Evolutionary conservation across 2,329 filamentous ascomycete genomes (phyloP), one percentile per base, ranked within the genome.

Genomic region (Cadophora sp.): DNA sequence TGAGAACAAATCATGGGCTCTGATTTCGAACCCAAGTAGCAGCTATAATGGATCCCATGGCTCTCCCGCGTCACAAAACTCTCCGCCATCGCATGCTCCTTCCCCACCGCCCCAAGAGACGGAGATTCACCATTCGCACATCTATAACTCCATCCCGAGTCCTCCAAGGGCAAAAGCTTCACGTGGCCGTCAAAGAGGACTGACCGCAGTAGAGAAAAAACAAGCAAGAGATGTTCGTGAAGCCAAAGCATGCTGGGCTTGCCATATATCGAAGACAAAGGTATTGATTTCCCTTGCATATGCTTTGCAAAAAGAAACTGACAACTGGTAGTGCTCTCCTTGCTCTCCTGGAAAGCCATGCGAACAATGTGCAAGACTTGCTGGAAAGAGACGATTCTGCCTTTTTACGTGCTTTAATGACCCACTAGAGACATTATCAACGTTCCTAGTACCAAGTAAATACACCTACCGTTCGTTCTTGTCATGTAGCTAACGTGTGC

Each of bases 221-320:
- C 72, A 77, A 65, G 73, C 74, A 27, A 67, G 73, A 20, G 72
- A 76, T 64, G 75, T 77, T 20, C 68, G 75, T 20, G 72, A 77
- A 41, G 73, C 73, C 4, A 73, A 74, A 58, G 75, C 75, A 39
- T 77, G 75, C 60, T 77, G 75, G 75, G 73, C 74, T 60, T 77
- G 75, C 48, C 75, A 77, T 70, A 75, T 77, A 18, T 76, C 75
- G 4, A 77, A 77, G 45, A 76, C 73, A 14, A 77, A 76, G 69
- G 74, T 74, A 65, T 7, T 43, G 18, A 36, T n/a, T 27, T 24
- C 39, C 33, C 39, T 50, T 27, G 30, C 20, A 43, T 43, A 18
- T 43, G 33, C 33, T 13, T 43, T 4, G 13, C 20, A 14, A 8
- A 5, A 14, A 8, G 3, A 58, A 41, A 22, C 13, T 61, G 56